Base-by-base conservation (phyloP, 495 filamentous ascomycete species). In the Xylaria flabelliformis region DNA sequence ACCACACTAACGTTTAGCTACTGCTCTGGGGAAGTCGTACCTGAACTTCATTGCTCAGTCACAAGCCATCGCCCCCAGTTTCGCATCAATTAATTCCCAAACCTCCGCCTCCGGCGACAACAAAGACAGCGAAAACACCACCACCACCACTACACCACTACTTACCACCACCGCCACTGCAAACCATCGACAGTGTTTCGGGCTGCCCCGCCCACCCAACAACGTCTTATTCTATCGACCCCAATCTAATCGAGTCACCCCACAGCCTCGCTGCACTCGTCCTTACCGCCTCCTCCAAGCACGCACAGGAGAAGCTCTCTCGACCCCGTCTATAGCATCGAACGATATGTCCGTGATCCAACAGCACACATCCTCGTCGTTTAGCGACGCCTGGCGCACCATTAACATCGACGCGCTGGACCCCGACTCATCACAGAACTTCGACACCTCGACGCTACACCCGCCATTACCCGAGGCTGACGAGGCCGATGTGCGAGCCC, bases 321-420 rank as follows among this genome's bases (percentile, higher is more conserved):
- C 41, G 53, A 44, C 50, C 69, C 32, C 67, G 62, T 50, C 55
- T 42, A 68, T 34, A 61, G 67, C 12, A 44, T 50, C 59, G 32
- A 73, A 55, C 59, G 32, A 73, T 51, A 89, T 89, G 87, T 88
- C 86, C 50, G 86, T 89, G 73, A 87, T 88, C 77, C 87, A 88
- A 74, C 85, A 88, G 75, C 83, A 86, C 78, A 84, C 83, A 59
- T 62, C 76, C 42, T 82, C 86, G 44, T 80, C 86, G 69, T 82
- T 89, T 32, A 77, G 78, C 79, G 87, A 89, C 75, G 85, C 85
- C 86, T 97, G 93, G 90, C 93, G 94, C 80, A 97, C 93, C 76
- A 95, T 97, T 86, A 93, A 97, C 85, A 90, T 97, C 83, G 94
- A 97, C 82, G 88, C 90, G 74, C 89, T 95, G 67, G 91, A 94